Conservation (phyloP, 805 yeast genomes). For the Myxozyma monticola region DNA sequence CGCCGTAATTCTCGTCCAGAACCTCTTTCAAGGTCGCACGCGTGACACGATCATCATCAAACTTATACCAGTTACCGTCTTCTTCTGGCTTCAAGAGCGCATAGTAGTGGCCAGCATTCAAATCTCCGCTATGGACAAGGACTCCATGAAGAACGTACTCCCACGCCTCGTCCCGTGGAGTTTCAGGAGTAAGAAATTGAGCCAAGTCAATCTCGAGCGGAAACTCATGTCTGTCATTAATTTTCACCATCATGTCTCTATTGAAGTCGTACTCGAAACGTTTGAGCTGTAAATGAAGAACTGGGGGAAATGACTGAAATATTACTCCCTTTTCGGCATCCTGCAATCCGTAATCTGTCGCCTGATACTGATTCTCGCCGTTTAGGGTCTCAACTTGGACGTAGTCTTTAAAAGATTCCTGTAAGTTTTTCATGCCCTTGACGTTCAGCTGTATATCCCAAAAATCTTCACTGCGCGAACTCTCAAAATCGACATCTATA, state of each 20-base stretch:
- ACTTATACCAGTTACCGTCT: conserved; percentile 76
- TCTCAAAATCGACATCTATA: conserved; percentile 88
- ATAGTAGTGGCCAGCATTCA: conserved; percentile 94
- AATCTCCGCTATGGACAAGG: conserved; percentile 92
- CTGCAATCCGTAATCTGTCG: conserved; percentile 85
- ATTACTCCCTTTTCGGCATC: conserved; percentile 97
- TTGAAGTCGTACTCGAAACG: conserved; percentile 92
- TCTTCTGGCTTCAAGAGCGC: conserved; percentile 83
- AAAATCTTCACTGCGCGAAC: conserved; percentile 87
- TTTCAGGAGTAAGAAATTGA: conserved; percentile 69
- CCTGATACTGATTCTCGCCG: conserved; percentile 95
- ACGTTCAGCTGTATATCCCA: conserved; percentile 99
- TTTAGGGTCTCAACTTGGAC: conserved; percentile 83
- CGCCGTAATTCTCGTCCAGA: conserved; percentile 90
- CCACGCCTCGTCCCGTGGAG: conserved; percentile 57
- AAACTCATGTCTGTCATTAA: conserved; percentile 88
- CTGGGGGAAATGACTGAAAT: conserved; percentile 87
- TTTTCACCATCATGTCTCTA: conserved; percentile 82
- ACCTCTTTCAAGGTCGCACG: conserved; percentile 81
- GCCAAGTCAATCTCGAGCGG: conserved; percentile 79
- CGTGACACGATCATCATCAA: conserved; percentile 95
- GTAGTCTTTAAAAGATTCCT: conserved; percentile 79
- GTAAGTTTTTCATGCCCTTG: conserved; percentile 69
- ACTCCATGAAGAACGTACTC: conserved; percentile 88
- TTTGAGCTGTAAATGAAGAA: conserved; percentile 87